Conservation (phyloP, 257 asterid genomes). For the Voacanga thouarsii region DNA sequence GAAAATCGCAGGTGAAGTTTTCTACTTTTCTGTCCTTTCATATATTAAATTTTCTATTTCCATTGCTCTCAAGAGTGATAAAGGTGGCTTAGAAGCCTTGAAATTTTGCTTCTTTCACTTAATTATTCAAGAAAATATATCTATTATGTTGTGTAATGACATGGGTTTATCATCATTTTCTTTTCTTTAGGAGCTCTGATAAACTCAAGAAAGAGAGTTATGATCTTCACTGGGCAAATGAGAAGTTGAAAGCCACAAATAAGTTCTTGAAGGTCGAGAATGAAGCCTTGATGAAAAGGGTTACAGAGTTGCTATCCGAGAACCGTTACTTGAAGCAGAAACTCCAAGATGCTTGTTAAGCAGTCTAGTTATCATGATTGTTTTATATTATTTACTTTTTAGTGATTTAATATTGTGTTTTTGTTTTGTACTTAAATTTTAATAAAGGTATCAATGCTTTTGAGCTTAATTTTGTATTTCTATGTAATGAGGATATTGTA, state of each 20-base stretch:
- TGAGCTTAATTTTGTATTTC: not conserved
- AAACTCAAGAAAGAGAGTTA: not conserved
- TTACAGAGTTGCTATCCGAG: not conserved
- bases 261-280: slow-evolving; percentile 9
- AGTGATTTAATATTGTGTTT: not conserved
- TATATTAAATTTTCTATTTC: not conserved
- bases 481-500: not conserved
- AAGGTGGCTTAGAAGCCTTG: too few species aligned
- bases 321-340: slow-evolving; percentile 4
- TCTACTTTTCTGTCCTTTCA: not conserved
- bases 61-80: not conserved
- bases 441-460: not conserved
- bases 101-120: too few species aligned
- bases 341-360: not conserved
- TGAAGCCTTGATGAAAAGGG: not conserved
- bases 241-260: slow-evolving; percentile 2
- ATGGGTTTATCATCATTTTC: not conserved
- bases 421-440: not conserved
- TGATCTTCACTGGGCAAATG: not conserved
- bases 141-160: not conserved
- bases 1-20: not conserved
- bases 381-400: not conserved
- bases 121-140: too few species aligned
- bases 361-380: not conserved
- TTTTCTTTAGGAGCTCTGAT: not conserved